Evolutionary conservation across 352 stramenopile species (phyloP), one percentile per base, ranked within the genome.

Genomic region (Phytophthora chlamydospora): DNA sequence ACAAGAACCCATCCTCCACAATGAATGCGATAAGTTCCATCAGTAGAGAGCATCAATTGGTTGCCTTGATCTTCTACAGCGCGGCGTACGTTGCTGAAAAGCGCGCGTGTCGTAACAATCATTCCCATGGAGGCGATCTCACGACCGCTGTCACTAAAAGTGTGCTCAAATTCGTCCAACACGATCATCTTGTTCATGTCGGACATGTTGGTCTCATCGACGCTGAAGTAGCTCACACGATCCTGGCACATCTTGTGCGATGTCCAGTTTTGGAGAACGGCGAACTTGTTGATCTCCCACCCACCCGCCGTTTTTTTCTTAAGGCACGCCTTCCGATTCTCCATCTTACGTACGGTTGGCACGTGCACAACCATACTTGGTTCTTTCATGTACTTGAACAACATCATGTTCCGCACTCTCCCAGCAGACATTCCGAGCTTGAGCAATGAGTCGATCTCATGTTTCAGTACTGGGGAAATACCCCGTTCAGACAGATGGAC

Each of bases 1-100:
- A 58, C n/a, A 9, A 58, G 38, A 1, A n/a, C 41, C 50, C 48
- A 56, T 10, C 48, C 35, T 21, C 48, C 48, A 12, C 45, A 56
- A 38, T 45, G 48, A 17, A 56, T 56, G 3, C 35, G 19, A 13
- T 56, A 56, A 10, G 48, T 45, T 6, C 31, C 27, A 29, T 51
- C 44, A 4, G 43, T 49, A 8, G 43, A 49, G 21, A 49, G 35
- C 27, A 39, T 21, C 19, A 49, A 49, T 5, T 49, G 2, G 2
- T 11, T 3, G 1, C 29, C 27, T 36, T 38, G 27, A 38, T 49
- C 43, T 21, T 21, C 3, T 6, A 38, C 27, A 24, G 43, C 43
- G 13, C 38, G 43, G 4, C 27, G 43, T 14, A 49, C 43, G 14
- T 49, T 49, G 14, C 9, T 39, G 19, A 39, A 38, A 11, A 36